phyloP scores from a whole-genome alignment of 1,139 yeast genomes.

The Kodamaea alishanica region DNA sequence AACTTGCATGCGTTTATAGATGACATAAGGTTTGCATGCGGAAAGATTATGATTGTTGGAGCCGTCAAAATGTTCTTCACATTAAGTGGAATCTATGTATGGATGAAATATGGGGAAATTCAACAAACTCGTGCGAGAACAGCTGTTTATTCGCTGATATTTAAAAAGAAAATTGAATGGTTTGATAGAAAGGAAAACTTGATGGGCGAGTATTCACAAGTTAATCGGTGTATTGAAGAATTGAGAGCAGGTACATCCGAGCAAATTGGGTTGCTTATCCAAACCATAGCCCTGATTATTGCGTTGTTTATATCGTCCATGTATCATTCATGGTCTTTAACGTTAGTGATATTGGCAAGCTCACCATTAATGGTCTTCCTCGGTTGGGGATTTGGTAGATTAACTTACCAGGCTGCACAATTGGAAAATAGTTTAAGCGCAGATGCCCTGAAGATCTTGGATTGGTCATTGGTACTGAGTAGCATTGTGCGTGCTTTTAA shows the following conservation, averaged over 20 bases:
- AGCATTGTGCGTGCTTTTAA: slow-evolving; percentile 59
- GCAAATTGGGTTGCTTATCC: slow-evolving; percentile 54
- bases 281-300: slow-evolving; percentile 48
- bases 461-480: slow-evolving; percentile 67
- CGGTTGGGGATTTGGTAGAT: slow-evolving; percentile 49
- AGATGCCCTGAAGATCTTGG: slow-evolving; percentile 55
- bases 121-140: slow-evolving; percentile 60
- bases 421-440: slow-evolving; percentile 56
- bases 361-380: slow-evolving; percentile 60
- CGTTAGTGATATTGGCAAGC: slow-evolving; percentile 67
- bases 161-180: slow-evolving; percentile 48
- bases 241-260: slow-evolving; percentile 67
- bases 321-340: slow-evolving; percentile 77
- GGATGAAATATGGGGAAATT: slow-evolving; percentile 72
- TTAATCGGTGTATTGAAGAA: slow-evolving; percentile 78
- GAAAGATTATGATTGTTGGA: slow-evolving; percentile 57
- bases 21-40: slow-evolving; percentile 46
- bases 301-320: slow-evolving; percentile 66
- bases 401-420: slow-evolving; percentile 49
- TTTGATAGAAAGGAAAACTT: slow-evolving; percentile 53
- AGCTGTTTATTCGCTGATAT: slow-evolving; percentile 33
- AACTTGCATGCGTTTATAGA: slow-evolving; percentile 33
- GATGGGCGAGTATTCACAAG: slow-evolving; percentile 61
- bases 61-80: slow-evolving; percentile 46
- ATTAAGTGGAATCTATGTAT: slow-evolving; percentile 55